Evolutionary conservation across 352 stramenopile species (phyloP).

Genomic region (Phytopythium aichiense): DNA sequence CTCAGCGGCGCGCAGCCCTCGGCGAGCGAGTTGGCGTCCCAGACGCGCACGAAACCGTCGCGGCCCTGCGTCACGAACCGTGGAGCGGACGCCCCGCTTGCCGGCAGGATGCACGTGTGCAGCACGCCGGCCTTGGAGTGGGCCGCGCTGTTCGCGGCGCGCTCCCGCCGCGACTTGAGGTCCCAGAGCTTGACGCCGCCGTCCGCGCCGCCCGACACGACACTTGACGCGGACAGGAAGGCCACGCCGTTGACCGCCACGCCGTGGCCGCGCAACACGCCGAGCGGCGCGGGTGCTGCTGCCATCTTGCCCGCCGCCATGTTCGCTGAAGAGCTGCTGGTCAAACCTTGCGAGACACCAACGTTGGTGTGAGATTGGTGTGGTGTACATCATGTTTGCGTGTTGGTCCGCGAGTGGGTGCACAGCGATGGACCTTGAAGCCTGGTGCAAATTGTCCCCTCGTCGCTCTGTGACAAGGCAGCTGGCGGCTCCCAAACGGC

Average conservation of each 20-base stretch:
- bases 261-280: conserved; percentile 62
- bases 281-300: conserved; percentile 19
- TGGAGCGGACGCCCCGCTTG: conserved; percentile 2
- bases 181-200: conserved; percentile 75
- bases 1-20: conserved; percentile 17
- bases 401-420: too few species aligned
- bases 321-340: background rate
- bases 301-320: background rate
- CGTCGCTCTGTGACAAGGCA: too few species aligned
- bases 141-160: conserved; percentile 19
- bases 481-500: too few species aligned
- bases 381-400: too few species aligned
- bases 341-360: too few species aligned
- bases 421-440: too few species aligned
- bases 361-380: too few species aligned
- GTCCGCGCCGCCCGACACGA: conserved; percentile 58
- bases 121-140: conserved; percentile 82
- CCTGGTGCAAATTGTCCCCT: too few species aligned
- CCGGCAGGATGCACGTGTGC: conserved; percentile 20
- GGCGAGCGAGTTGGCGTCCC: conserved; percentile 34
- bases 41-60: conserved; percentile 67
- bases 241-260: conserved; percentile 53
- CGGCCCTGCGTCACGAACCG: conserved; percentile 66
- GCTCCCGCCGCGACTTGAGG: conserved; percentile 52
- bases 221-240: conserved; percentile 31